phyloP scores from a whole-genome alignment of 192 early-diverging fungal species.

The Helicostylum pulchrum region DNA sequence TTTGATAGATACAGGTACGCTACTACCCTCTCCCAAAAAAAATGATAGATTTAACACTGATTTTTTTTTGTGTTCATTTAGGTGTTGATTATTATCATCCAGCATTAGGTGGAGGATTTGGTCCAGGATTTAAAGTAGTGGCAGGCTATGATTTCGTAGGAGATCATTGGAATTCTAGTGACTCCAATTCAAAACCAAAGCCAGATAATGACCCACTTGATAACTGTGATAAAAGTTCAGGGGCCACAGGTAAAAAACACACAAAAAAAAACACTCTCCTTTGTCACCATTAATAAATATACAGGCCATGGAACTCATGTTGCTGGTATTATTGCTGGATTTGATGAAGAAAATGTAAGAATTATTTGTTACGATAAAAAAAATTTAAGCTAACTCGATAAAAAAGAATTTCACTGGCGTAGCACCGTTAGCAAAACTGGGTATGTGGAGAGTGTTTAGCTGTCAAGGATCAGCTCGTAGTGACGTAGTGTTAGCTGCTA shows the following conservation, averaged over 20 bases:
- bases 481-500: conserved; percentile 71
- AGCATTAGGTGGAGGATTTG: conserved; percentile 64
- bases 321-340: conserved; percentile 54
- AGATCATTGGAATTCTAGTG: conserved; percentile 39
- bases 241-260: neutral
- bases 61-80: neutral
- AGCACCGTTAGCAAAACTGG: conserved; percentile 63
- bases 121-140: conserved; percentile 49
- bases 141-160: conserved; percentile 68
- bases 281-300: neutral
- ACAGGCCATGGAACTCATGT: conserved; percentile 70
- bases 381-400: conserved; percentile 1
- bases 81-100: conserved; percentile 59
- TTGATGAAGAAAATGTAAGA: conserved; percentile 36
- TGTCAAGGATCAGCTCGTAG: conserved; percentile 52
- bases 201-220: conserved; percentile 2
- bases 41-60: neutral
- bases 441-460: conserved; percentile 73
- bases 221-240: neutral
- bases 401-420: conserved; percentile 53
- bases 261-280: neutral
- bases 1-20: conserved; percentile 58
- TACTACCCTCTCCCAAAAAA: too few relatives aligned
- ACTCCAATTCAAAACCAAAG: neutral
- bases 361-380: neutral